phyloP scores from a whole-genome alignment of 1,284 basidiomycete species.

The Ceratobasidium sp. region DNA sequence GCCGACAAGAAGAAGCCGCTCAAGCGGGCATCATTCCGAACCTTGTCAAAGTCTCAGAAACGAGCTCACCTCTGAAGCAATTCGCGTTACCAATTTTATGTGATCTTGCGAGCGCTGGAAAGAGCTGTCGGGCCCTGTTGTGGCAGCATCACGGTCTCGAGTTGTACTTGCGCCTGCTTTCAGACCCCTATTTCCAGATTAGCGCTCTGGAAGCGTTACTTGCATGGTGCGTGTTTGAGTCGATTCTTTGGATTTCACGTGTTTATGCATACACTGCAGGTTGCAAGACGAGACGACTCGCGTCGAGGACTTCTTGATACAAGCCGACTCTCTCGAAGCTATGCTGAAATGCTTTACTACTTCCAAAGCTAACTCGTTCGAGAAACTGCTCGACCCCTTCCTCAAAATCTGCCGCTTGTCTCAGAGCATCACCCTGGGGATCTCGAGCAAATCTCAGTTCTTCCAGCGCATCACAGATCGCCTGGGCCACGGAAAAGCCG shows the following conservation, averaged over 20 bases:
- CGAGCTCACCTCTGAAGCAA: slow-evolving; percentile 91
- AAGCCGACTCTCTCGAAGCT: slow-evolving; percentile 72
- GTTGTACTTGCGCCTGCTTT: slow-evolving; percentile 86
- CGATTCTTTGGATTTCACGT: not conserved
- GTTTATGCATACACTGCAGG: slow-evolving; percentile 59
- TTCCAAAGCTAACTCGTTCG: slow-evolving; percentile 92
- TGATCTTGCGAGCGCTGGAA: slow-evolving; percentile 92
- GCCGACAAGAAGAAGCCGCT: slow-evolving; percentile 95
- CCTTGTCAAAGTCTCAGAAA: slow-evolving; percentile 86
- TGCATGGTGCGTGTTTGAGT: slow-evolving; percentile 72
- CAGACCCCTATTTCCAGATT: slow-evolving; percentile 96
- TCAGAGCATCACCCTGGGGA: slow-evolving; percentile 73
- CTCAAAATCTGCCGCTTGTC: slow-evolving; percentile 91
- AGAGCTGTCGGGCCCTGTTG: slow-evolving; percentile 84
- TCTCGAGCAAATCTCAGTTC: slow-evolving; percentile 80
- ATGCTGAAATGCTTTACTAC: slow-evolving; percentile 87
- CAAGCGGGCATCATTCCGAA: slow-evolving; percentile 94
- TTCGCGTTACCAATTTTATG: slow-evolving; percentile 97
- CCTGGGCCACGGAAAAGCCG: slow-evolving; percentile 80
- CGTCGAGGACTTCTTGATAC: slow-evolving; percentile 88
- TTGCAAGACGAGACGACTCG: slow-evolving; percentile 93
- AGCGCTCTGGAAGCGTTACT: slow-evolving; percentile 91
- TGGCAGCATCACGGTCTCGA: slow-evolving; percentile 88
- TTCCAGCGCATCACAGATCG: slow-evolving; percentile 88
- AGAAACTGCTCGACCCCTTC: slow-evolving; percentile 92